Base-by-base conservation (phyloP, 345 rosid genomes). In the Euphorbia pulcherrima region DNA sequence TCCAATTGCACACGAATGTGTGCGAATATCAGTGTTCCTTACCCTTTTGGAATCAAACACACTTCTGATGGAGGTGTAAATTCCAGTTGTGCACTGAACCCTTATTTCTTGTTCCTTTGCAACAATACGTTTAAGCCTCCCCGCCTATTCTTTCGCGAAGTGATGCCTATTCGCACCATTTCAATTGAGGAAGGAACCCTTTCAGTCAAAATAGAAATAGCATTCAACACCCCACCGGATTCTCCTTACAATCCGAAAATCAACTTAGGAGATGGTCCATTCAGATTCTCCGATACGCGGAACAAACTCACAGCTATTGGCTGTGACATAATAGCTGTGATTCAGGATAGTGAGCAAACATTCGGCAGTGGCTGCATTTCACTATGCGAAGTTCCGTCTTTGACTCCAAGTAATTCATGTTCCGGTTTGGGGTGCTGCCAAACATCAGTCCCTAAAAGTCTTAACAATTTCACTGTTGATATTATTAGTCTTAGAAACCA, bases 401-500 rank as follows among this genome's bases (percentile, higher is more conserved):
- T 35, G 8, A 30, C 54, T 0, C 26, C 26, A 0, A 24, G 16
- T 0, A 27, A 39, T 30, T 51, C 54, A 23, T 78, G 81, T 47
- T 56, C 73, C 8, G 72, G 78, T 2, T 2, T 39, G 10, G 78
- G 82, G 8, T 78, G 76, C 67, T 78, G 78, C 54, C 74, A 68
- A 46, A 59, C 56, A n/a, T 14, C 68, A 1, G 16, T 78, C 0
- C 82, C 78, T 4, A 1, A 10, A 0, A 18, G 59, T 10, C 67
- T 71, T 24, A 44, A 74, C 27, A 55, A 62, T 2, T 27, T 78
- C 0, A 1, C 17, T 29, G n/a, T 67, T 2, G 10, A 2, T 1
- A 1, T 64, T 35, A 0, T 0, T 1, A 55, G 40, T 39, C 0
- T 6, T 0, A 0, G 1, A 0, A 72, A 48, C 46, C 72, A 41